Evolutionary conservation across 2,329 filamentous ascomycete genomes (phyloP), one percentile per base, ranked within the genome.

Genomic region (Verticillium isaacii): DNA sequence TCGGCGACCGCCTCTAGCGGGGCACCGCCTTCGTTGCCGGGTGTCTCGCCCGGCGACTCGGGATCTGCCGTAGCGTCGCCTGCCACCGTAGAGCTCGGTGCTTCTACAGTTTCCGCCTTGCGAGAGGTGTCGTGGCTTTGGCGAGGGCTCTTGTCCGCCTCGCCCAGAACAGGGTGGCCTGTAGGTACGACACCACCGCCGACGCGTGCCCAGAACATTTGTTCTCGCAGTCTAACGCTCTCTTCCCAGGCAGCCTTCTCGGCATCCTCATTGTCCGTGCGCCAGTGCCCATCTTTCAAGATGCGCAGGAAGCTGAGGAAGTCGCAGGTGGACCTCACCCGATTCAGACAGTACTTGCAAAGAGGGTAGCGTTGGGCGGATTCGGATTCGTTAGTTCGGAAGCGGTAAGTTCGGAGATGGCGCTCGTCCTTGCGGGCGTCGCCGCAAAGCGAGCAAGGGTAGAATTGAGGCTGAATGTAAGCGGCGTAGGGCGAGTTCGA

Each of bases 171-270:
- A 5, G 69, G 65, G 29, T 75, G 76, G 12, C 70, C 68, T 11
- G 84, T 80, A 1, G 94, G 95, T 14, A 98, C 78, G 2, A 99
- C 92, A 15, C 95, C 95, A 32, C 93, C 95, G 32, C 94, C 94
- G 59, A 99, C 87, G 61, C 95, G 86, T 58, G 91, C 87, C 95
- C 95, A 99, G 73, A 99, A 99, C 90, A 99, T 97, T 68, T 94
- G 89, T 74, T 99, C 95, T 58, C 95, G 84, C 57, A 98, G 77
- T 34, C 90, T 86, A 12, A 97, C 90, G 62, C 92, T 92, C 78
- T 99, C 95, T 72, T 98, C 94, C 95, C 95, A 99, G 0, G 93
- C 92, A 32, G 87, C 86, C 71, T 90, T 92, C 75, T 96, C 92
- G 37, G 93, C 91, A 58, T 95, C 92, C 45, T 90, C 86, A 61